These are phyloP conservation scores for Eutrema japonicum DNA, from an alignment of 345 rosid species.

Conservation along the genomic window DNA sequence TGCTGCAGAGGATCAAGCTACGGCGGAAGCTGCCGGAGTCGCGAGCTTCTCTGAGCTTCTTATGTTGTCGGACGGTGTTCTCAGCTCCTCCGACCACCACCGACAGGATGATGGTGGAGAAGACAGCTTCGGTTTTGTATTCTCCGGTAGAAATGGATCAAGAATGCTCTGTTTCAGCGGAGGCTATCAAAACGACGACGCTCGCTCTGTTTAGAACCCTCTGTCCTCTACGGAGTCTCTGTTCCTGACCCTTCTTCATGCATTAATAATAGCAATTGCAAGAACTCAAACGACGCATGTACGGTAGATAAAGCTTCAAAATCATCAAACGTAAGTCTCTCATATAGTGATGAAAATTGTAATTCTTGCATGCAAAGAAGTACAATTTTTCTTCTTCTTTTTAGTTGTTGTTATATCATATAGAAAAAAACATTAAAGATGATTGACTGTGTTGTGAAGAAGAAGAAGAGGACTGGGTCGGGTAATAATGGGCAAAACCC, in stretches of 20 bases:
- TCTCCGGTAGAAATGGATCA: conserved; percentile 49
- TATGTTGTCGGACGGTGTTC: conserved; percentile 49
- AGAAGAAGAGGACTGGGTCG: conserved; percentile 59
- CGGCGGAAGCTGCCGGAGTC: conserved; percentile 28
- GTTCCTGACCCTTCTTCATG: conserved; percentile 38
- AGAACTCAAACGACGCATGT: conserved; percentile 28
- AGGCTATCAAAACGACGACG: conserved; percentile 41
- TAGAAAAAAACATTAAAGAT: not conserved
- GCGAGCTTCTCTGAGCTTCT: conserved; percentile 71
- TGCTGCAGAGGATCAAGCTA: conserved; percentile 33
- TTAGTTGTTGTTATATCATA: no score
- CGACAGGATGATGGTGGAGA: conserved; percentile 31
- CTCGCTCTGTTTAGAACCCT: conserved; percentile 36
- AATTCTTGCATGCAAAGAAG: conserved; percentile 18
- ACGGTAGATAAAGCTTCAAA: conserved; percentile 16
- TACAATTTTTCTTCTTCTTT: not conserved
- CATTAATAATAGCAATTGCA: conserved; percentile 21
- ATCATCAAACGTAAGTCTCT: conserved; percentile 36
- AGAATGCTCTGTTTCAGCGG: conserved; percentile 85
- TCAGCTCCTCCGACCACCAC: conserved; percentile 34
- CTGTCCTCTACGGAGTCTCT: conserved; percentile 33
- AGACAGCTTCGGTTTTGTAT: conserved; percentile 38
- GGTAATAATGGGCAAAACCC: conserved; percentile 35
- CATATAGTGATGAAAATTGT: no score
- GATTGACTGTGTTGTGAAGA: conserved; percentile 42